Evolutionary conservation across 345 rosid genomes (phyloP).

Genomic region (Heritiera littoralis): DNA sequence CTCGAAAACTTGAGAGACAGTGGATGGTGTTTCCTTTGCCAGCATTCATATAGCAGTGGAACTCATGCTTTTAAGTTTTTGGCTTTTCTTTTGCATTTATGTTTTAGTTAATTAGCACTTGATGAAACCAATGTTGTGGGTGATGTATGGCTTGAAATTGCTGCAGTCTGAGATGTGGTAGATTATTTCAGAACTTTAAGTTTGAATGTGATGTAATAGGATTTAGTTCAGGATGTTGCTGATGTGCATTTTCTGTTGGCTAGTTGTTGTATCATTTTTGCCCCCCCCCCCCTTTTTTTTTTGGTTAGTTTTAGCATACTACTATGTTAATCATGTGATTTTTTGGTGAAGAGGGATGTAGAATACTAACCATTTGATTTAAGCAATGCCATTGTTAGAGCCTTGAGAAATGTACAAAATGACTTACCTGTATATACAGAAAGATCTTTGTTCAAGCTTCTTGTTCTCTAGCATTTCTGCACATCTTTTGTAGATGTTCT

Average conservation of each 20-base stretch:
- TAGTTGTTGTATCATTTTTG: not conserved
- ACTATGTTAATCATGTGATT: not conserved
- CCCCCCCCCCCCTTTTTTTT: not conserved
- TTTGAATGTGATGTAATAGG: conserved; percentile 20
- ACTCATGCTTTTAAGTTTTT: not conserved
- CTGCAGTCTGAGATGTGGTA: not conserved
- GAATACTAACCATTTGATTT: not conserved
- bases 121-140: conserved; percentile 9
- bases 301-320: not conserved
- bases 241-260: conserved; percentile 8
- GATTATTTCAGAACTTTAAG: not conserved
- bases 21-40: not conserved
- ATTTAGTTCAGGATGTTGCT: conserved; percentile 1
- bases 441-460: not conserved
- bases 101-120: not conserved
- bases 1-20: not conserved
- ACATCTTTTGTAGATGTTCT: not conserved
- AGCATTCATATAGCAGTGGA: not conserved
- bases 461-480: not conserved
- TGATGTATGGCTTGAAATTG: conserved; percentile 12
- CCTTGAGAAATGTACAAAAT: conserved; percentile 9
- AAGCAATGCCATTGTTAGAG: not conserved
- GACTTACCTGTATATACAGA: not conserved
- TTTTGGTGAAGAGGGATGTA: conserved; percentile 1
- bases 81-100: not conserved